Evolutionary conservation across 2,329 filamentous ascomycete species (phyloP).

Genomic region (Dothistroma pini): DNA sequence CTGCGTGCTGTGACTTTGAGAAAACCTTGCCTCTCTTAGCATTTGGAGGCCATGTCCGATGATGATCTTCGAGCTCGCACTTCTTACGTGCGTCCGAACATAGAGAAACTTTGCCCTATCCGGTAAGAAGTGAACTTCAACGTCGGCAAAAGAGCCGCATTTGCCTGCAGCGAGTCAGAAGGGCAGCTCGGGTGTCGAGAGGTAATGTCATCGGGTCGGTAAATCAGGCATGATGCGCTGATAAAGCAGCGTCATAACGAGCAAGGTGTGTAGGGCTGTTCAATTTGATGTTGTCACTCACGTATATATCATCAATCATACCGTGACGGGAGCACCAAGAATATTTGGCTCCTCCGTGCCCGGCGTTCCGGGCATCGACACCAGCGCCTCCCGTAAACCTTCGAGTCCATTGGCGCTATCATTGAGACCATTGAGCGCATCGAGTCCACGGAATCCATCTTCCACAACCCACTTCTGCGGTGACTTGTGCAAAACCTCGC

Average conservation of each 20-base stretch:
- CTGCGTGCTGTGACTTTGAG: neutral
- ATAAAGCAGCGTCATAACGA: neutral
- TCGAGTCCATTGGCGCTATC: constrained; percentile 31
- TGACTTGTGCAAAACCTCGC: constrained; percentile 66
- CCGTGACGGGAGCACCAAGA: constrained; percentile 8
- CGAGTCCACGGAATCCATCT: constrained; percentile 76
- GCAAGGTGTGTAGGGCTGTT: no score
- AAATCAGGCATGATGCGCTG: neutral
- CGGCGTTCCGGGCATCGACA: constrained; percentile 22
- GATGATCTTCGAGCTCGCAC: neutral
- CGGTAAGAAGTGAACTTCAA: neutral
- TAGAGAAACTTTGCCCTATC: neutral
- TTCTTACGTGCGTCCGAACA: neutral
- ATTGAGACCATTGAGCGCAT: constrained; percentile 44
- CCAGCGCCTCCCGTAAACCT: constrained; percentile 28
- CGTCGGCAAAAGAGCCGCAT: neutral
- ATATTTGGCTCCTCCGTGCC: constrained; percentile 19
- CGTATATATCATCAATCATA: neutral
- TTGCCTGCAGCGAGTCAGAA: neutral
- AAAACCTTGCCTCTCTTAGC: neutral
- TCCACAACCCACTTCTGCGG: constrained; percentile 76
- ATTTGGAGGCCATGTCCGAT: neutral
- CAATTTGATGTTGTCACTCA: neutral
- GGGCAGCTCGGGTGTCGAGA: neutral
- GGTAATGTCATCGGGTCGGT: neutral